Base-by-base conservation (phyloP, 2,329 filamentous ascomycete genomes). In the Fusarium odoratissimum region DNA sequence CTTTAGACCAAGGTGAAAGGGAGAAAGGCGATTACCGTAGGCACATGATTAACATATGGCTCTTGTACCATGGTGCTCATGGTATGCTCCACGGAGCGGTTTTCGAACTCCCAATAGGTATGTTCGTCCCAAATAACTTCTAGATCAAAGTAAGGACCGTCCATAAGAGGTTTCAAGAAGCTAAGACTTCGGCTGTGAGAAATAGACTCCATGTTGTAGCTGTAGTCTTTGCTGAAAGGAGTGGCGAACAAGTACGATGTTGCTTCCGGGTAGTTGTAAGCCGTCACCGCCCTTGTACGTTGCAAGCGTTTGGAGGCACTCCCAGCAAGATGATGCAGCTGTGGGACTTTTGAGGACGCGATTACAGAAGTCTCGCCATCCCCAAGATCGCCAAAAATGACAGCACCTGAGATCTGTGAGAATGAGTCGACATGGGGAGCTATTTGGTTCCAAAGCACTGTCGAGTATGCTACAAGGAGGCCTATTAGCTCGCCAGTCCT, bases 41-140 rank as follows among this genome's bases (percentile, higher is more conserved):
- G 91, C 9, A 94, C 85, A 77, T 95, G 91, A 77, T 95, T 95
- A 3, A 95, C 92, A 74, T 95, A 94, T 5, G 92, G 93, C 79
- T 94, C 90, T 59, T 91, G 86, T 5, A 94, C 92, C 92, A 95
- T 95, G 0, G 92, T 95, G 23, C 85, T 86, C 92, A 95, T 95
- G 0, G 92, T 95, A 68, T 90, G 88, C 70, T 89, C 90, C 0
- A 93, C 92, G 5, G 89, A 89, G 21, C 92, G 87, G 64, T 90
- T 89, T 3, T 80, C 89, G 78, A 95, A 95, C 78, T 95, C 91
- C 73, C 88, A 92, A 48, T 86, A 86, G 0, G 91, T 92, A 78
- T 95, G 92, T 80, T 95, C 92, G 10, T 94, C 91, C 93, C 93
- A 95, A 55, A 95, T 91, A 1, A 86, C 86, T 78, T 95, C 93